Evolutionary conservation across 768 basidiomycete genomes (phyloP).

Genomic region (Imleria badia): DNA sequence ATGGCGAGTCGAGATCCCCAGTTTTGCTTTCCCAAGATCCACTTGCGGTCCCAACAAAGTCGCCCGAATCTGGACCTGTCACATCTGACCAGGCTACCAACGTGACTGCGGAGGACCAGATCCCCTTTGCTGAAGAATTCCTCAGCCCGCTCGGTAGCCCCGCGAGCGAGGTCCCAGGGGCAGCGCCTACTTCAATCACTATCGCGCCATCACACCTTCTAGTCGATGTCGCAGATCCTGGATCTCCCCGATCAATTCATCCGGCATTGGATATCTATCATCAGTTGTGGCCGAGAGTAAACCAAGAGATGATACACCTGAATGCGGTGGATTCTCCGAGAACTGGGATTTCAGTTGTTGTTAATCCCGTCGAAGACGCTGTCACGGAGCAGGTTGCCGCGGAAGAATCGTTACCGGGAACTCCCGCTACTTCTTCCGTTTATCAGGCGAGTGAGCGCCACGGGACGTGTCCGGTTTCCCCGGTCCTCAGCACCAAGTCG

Average conservation of each 20-base stretch:
- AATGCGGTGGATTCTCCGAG: constrained; percentile 14
- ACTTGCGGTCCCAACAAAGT: background rate
- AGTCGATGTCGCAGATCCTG: constrained; percentile 6
- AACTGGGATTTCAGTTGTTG: background rate
- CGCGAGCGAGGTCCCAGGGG: background rate
- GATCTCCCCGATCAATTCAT: constrained; percentile 9
- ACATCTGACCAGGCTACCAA: background rate
- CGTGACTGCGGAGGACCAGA: background rate
- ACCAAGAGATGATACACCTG: constrained; percentile 38
- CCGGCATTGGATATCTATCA: constrained; percentile 19
- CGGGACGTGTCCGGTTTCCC: constrained; percentile 1
- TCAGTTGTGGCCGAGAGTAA: constrained; percentile 37
- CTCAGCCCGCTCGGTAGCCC: constrained; percentile 25
- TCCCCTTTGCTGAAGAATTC: constrained; percentile 18
- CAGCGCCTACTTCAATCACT: background rate
- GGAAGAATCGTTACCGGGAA: constrained; percentile 30
- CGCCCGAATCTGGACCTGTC: background rate
- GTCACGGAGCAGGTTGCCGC: constrained; percentile 16
- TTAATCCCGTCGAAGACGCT: background rate
- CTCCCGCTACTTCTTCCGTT: constrained; percentile 18
- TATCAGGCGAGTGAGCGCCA: constrained; percentile 1
- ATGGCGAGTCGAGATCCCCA: background rate
- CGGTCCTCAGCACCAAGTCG: constrained; percentile 18
- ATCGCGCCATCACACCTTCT: constrained; percentile 5
- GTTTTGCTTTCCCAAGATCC: background rate